Base-by-base conservation (phyloP, 2,329 filamentous ascomycete genomes). In the Scytalidium lignicola region DNA sequence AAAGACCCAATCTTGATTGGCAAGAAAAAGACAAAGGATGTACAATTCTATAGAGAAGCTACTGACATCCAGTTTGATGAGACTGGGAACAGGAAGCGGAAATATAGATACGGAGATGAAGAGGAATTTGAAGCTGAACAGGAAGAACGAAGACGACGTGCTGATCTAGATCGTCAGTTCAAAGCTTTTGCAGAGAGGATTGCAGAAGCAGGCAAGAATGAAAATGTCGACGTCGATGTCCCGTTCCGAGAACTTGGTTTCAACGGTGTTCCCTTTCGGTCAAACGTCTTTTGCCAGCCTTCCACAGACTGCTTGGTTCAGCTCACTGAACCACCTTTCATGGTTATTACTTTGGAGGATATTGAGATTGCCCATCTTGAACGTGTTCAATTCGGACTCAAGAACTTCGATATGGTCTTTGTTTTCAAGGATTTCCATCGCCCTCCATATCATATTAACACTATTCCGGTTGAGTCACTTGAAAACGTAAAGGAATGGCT, bases 31-130 rank as follows among this genome's bases (percentile, higher is more conserved):
- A 95, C 93, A 10, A 96, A 93, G 73, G 95, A 99, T 66, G 88
- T 99, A 1, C 95, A 99, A 61, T 99, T 99, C 71, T 96, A 96
- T 64, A 83, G 93, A 47, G 93, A 99, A 72, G 93, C 93, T 3
- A 97, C 93, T 0, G 93, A 99, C 59, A 97, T 99, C 67, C 90
- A 96, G 63, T 97, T 99, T 60, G 93, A 99, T 63, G 93, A 99
- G 72, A 99, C 93, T 43, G 95, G 93, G 58, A 99, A 97, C 70
- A 82, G 95, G 55, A 96, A 96, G 74, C 88, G 93, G 58, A 96
- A 96, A 72, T 95, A 97, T 70, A 85, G 93, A 44, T 97, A 95
- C 64, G 93, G 93, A 41, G 93, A 99, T 56, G 95, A 99, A 67
- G 93, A 99, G 64, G 93, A 99, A 67, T 99, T 99, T 55, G 93